These are phyloP conservation scores for Chlorella sorokiniana DNA, from an alignment of 139 green algal species.

Conservation along the genomic window DNA sequence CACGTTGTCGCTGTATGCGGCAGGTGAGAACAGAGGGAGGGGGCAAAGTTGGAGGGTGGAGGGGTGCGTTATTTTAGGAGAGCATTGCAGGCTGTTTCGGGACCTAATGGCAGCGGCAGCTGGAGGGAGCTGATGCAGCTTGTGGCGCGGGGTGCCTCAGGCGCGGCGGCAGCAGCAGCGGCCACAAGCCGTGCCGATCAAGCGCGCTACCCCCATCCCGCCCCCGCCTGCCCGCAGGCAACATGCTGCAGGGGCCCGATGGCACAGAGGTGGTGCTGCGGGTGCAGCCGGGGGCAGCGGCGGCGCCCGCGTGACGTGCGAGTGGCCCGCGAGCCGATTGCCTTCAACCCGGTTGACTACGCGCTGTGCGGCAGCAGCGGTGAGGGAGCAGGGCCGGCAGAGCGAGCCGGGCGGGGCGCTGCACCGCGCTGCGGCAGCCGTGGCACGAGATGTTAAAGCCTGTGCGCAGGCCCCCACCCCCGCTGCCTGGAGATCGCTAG, in stretches of 20 bases:
- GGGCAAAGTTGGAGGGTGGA: too few species aligned
- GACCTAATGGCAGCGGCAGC: too few species aligned
- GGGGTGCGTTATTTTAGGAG: too few species aligned
- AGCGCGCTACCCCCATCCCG: background rate
- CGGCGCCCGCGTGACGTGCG: background rate
- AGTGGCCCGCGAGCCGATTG: constrained; percentile 60
- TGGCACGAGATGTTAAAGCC: background rate
- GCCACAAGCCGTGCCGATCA: too few species aligned
- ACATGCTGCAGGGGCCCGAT: constrained; percentile 75
- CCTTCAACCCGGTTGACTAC: constrained; percentile 77
- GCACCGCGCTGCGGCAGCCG: background rate
- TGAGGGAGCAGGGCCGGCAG: background rate
- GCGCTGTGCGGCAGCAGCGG: constrained; percentile 61
- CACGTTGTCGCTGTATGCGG: constrained; percentile 88
- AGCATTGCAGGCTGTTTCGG: too few species aligned
- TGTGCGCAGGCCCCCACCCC: too few species aligned
- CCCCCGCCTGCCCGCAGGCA: constrained; percentile 23
- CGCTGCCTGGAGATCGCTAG: too few species aligned
- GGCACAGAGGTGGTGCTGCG: constrained; percentile 61
- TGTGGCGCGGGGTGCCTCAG: too few species aligned
- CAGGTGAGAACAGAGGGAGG: too few species aligned
- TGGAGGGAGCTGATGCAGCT: too few species aligned
- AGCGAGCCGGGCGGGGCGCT: background rate
- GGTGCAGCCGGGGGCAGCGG: constrained; percentile 16
- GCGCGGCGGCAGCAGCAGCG: too few species aligned